These are phyloP conservation scores for Pseudocercospora fijiensis DNA, from an alignment of 2,329 filamentous ascomycete species.

Conservation along the genomic window DNA sequence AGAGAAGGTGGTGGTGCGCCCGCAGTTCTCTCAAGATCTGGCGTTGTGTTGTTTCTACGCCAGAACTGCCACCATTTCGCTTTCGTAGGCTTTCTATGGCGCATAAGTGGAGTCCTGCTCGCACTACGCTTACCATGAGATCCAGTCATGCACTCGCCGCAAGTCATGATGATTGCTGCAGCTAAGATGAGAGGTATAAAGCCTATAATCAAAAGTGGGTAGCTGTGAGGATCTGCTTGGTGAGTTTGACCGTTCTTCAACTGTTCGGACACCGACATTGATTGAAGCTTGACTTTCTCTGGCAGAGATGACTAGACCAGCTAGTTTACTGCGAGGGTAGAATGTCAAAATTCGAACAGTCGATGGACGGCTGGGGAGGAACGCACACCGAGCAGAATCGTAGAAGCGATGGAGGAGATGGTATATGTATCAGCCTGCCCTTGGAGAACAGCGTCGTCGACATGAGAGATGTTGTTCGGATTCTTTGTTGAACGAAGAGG, in stretches of 20 bases:
- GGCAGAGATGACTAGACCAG: not conserved
- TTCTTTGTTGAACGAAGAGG: not conserved
- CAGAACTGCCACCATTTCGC: slow-evolving; percentile 11
- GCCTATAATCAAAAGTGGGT: slow-evolving; percentile 4
- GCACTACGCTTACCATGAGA: not conserved
- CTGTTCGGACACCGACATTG: slow-evolving; percentile 1
- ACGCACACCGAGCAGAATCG: slow-evolving; percentile 1
- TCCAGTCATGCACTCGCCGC: slow-evolving; percentile 7
- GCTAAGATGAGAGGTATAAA: slow-evolving; percentile 5
- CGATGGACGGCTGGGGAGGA: not conserved
- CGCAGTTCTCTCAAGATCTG: slow-evolving; percentile 10
- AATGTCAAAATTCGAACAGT: not conserved
- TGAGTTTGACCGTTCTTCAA: not conserved
- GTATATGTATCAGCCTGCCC: not conserved
- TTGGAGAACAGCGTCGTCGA: not conserved
- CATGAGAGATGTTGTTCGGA: not conserved
- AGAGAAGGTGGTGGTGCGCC: not conserved
- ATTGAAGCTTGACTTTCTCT: not conserved
- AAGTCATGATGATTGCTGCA: slow-evolving; percentile 10
- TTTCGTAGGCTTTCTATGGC: not conserved
- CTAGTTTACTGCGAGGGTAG: not conserved
- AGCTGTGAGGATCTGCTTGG: slow-evolving; percentile 3
- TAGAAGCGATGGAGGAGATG: not conserved
- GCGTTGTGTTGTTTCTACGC: not conserved
- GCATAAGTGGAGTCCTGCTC: slow-evolving; percentile 10